Evolutionary conservation across 441 rosid species (phyloP).

Genomic region (Raphanus hybrid): DNA sequence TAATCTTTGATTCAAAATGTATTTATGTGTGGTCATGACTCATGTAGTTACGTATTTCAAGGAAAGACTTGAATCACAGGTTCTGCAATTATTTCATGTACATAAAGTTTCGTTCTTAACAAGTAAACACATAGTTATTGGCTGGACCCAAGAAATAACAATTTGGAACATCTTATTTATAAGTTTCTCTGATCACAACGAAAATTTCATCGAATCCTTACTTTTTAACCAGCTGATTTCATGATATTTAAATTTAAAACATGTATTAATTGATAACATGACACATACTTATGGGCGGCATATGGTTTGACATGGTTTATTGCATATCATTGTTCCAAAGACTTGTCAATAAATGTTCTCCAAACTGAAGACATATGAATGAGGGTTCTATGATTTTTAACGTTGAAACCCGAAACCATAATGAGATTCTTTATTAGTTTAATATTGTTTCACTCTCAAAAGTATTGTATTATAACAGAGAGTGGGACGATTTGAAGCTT

Average conservation of each 20-base stretch:
- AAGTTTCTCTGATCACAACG: neutral
- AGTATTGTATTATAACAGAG: constrained; percentile 33
- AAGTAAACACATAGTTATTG: neutral
- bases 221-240: neutral
- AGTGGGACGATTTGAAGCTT: constrained; percentile 43
- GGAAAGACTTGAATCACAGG: neutral
- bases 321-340: constrained; percentile 42
- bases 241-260: neutral
- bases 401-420: constrained; percentile 43
- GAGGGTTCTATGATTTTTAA: constrained; percentile 41
- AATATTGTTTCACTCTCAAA: constrained; percentile 21
- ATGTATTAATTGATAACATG: neutral
- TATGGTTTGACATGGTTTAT: constrained; percentile 44
- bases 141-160: neutral
- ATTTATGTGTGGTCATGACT: neutral
- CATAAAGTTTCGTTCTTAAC: neutral
- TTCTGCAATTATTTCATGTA: neutral
- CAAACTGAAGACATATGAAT: constrained; percentile 41
- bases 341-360: constrained; percentile 44
- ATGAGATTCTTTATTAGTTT: constrained; percentile 26
- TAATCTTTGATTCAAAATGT: neutral
- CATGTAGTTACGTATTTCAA: constrained; percentile 2
- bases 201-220: neutral
- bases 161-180: neutral
- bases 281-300: constrained; percentile 21